phyloP scores from a whole-genome alignment of 352 stramenopile genomes.

The Phytophthora hibernalis region DNA sequence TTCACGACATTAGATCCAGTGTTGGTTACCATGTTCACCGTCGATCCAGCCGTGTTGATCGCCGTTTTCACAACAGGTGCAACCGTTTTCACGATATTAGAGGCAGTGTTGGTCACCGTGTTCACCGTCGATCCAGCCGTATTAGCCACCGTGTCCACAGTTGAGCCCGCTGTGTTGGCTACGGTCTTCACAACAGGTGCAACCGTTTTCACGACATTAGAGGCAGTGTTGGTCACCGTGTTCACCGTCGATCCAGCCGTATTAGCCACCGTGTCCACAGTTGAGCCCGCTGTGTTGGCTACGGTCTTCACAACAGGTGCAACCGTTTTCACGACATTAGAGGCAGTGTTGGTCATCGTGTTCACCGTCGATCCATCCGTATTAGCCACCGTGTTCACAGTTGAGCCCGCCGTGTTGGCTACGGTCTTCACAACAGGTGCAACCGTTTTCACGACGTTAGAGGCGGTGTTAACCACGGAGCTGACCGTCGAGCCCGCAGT shows the following conservation, averaged over 20 bases:
- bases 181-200: background rate
- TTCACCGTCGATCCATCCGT: constrained; percentile 18
- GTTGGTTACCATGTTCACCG: constrained; percentile 13
- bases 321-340: background rate
- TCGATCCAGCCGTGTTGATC: constrained; percentile 11
- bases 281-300: background rate
- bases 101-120: constrained; percentile 2
- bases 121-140: constrained; percentile 2
- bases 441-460: background rate
- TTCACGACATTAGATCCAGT: background rate
- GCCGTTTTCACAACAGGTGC: constrained; percentile 11
- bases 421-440: constrained; percentile 6
- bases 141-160: background rate
- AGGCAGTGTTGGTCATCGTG: constrained; percentile 4
- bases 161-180: background rate
- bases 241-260: constrained; percentile 18
- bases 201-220: background rate
- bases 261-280: constrained; percentile 7
- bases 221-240: constrained; percentile 5
- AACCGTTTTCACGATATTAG: constrained; percentile 1
- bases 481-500: constrained; percentile 7
- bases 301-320: background rate
- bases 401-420: constrained; percentile 5
- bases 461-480: background rate
- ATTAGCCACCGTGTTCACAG: constrained; percentile 8